phyloP scores from a whole-genome alignment of 2,329 filamentous ascomycete species.

The Xylaria multiplex region DNA sequence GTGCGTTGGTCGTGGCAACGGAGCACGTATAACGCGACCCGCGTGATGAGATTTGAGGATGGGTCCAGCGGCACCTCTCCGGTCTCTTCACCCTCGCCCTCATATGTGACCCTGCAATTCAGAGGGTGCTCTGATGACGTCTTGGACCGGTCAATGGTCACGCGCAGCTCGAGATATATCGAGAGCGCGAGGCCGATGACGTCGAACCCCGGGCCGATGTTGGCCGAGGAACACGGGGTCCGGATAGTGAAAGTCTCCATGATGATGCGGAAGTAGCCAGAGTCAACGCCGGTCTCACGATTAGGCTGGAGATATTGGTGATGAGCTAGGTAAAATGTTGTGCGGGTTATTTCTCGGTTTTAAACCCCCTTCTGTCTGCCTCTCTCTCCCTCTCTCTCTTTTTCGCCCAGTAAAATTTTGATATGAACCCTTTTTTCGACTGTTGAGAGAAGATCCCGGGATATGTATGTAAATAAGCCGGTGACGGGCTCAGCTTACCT shows the following conservation, averaged over 20 bases:
- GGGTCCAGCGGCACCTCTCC: slow-evolving; percentile 84
- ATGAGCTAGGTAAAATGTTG: background rate
- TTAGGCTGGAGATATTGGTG: background rate
- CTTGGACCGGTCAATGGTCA: slow-evolving; percentile 75
- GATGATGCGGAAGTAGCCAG: background rate
- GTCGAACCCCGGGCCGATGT: slow-evolving; percentile 97
- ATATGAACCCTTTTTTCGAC: too few species aligned
- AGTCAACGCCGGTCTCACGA: slow-evolving; percentile 11
- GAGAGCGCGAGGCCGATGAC: slow-evolving; percentile 95
- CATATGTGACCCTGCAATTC: slow-evolving; percentile 92
- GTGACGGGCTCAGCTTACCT: background rate
- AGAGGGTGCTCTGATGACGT: slow-evolving; percentile 68
- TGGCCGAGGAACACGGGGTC: slow-evolving; percentile 94
- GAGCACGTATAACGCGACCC: slow-evolving; percentile 92
- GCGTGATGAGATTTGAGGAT: slow-evolving; percentile 90
- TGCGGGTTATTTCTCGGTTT: background rate
- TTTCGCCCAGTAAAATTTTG: too few species aligned
- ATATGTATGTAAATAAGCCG: background rate
- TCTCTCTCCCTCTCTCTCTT: too few species aligned
- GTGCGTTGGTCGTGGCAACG: slow-evolving; percentile 87
- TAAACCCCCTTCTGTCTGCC: too few species aligned
- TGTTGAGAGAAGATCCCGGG: too few species aligned
- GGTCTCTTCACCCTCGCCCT: slow-evolving; percentile 78
- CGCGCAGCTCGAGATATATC: slow-evolving; percentile 88
- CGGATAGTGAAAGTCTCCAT: slow-evolving; percentile 76